Conservation (phyloP, 2,329 filamentous ascomycete genomes). For the Paraconiothyrium sp. region DNA sequence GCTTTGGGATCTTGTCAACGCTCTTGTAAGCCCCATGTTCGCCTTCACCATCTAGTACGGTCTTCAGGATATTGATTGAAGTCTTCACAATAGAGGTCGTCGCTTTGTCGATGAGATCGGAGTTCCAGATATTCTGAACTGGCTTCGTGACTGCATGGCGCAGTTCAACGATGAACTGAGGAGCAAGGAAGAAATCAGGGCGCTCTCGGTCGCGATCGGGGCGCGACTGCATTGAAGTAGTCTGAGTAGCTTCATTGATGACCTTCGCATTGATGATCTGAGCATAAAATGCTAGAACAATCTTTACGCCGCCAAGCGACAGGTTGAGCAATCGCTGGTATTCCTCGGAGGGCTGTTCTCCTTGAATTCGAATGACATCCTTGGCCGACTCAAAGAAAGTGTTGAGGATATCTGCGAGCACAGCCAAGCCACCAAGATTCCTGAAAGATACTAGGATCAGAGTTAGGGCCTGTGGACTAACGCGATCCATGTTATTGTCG, state of each 20-base stretch:
- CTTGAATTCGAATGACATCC: constrained; percentile 54
- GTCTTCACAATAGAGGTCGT: constrained; percentile 79
- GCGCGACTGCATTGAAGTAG: constrained; percentile 62
- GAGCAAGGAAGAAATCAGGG: constrained; percentile 69
- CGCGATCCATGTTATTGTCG: constrained; percentile 64
- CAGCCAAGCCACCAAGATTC: constrained; percentile 77
- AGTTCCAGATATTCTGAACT: constrained; percentile 84
- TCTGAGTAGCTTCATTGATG: constrained; percentile 78
- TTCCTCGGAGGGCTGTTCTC: constrained; percentile 57
- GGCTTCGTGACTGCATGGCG: constrained; percentile 81
- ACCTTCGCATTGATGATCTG: constrained; percentile 80
- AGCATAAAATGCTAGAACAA: constrained; percentile 83
- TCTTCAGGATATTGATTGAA: constrained; percentile 83
- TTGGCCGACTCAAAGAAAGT: constrained; percentile 71
- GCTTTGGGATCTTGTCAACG: constrained; percentile 65
- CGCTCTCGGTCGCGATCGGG: constrained; percentile 64
- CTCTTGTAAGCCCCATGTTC: constrained; percentile 73
- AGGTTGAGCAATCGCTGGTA: constrained; percentile 52
- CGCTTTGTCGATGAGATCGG: constrained; percentile 81
- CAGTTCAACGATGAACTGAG: constrained; percentile 87
- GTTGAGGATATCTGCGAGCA: constrained; percentile 76
- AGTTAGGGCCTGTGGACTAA: constrained; percentile 59
- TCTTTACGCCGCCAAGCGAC: constrained; percentile 73
- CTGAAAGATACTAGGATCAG: constrained; percentile 89
- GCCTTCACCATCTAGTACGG: constrained; percentile 78